Evolutionary conservation across 371 early-diverging fungal species (phyloP).

Genomic region (Mortierella sp.): DNA sequence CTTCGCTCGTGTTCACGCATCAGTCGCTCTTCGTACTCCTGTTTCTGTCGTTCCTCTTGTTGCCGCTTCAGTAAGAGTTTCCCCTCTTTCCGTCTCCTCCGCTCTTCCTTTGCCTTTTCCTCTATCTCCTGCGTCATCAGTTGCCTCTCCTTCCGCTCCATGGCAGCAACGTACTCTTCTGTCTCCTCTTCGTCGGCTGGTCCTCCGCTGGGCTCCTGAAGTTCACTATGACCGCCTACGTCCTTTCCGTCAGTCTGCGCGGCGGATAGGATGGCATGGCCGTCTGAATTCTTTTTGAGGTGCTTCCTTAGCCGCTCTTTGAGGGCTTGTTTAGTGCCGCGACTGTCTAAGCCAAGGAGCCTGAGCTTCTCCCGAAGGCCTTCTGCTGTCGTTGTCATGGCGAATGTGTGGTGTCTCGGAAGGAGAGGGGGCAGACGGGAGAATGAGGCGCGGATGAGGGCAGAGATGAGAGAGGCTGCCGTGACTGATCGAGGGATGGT

Average conservation of each 20-base stretch:
- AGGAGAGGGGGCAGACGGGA: constrained; percentile 1
- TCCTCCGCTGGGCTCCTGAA: too few species aligned
- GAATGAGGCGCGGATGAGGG: not conserved
- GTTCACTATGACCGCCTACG: too few species aligned
- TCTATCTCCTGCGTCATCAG: not conserved
- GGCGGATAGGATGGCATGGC: constrained; percentile 2
- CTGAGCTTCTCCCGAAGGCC: constrained; percentile 58
- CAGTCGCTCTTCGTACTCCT: too few species aligned
- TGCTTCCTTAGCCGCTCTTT: constrained; percentile 63
- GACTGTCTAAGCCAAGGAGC: constrained; percentile 58
- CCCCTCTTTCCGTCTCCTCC: too few species aligned
- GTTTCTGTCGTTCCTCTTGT: too few species aligned
- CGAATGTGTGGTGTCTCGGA: not conserved
- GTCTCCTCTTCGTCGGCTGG: not conserved
- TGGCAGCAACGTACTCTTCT: not conserved
- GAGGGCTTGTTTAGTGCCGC: constrained; percentile 62
- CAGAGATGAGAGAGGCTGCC: too few species aligned
- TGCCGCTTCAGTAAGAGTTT: too few species aligned
- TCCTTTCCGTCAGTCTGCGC: not conserved
- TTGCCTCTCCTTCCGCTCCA: not conserved
- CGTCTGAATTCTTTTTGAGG: constrained; percentile 50
- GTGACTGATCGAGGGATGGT: too few species aligned
- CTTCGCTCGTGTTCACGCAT: too few species aligned
- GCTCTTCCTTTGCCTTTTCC: too few species aligned
- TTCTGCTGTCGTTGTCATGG: constrained; percentile 56